Percentiles rank a stretch among this genome's conserved stretches.
Evolutionary conservation across 148 eudicot species (phyloP).

Genomic region (Mesembryanthemum crystallinum): DNA sequence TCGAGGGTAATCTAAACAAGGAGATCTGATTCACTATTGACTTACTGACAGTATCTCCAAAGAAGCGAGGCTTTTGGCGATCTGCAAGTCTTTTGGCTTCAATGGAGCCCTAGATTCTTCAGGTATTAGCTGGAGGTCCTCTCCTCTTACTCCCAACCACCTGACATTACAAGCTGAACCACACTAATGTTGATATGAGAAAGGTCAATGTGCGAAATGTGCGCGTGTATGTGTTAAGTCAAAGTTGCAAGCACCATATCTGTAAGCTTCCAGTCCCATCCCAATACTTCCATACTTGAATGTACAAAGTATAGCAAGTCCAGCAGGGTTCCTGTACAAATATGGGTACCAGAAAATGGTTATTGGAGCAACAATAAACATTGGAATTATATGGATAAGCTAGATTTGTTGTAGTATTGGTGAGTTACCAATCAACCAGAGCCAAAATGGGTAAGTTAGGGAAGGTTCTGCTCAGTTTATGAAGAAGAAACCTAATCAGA

Average conservation of each 20-base stretch:
- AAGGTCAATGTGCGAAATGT: not conserved
- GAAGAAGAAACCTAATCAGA: slow-evolving; percentile 78
- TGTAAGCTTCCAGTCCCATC: slow-evolving; percentile 96
- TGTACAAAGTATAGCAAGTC: slow-evolving; percentile 84
- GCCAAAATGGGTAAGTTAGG: slow-evolving; percentile 77
- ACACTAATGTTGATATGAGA: slow-evolving; percentile 4
- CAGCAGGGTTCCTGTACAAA: slow-evolving; percentile 85
- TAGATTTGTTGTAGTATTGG: not conserved
- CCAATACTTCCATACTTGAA: slow-evolving; percentile 90
- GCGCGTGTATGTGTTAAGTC: not conserved
- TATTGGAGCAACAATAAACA: not conserved
- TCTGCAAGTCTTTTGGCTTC: slow-evolving; percentile 73
- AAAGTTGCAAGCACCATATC: slow-evolving; percentile 57
- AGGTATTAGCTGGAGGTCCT: slow-evolving; percentile 71
- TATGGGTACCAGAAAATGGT: not conserved
- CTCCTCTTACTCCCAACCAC: slow-evolving; percentile 82
- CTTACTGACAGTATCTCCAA: slow-evolving; percentile 69
- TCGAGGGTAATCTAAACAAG: not conserved
- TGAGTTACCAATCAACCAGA: slow-evolving; percentile 84
- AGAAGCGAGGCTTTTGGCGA: slow-evolving; percentile 79
- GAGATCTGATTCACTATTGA: not conserved
- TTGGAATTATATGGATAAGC: not conserved
- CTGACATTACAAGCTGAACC: slow-evolving; percentile 82
- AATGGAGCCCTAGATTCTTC: slow-evolving; percentile 66
- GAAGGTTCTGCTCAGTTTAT: slow-evolving; percentile 67